A percentile compares a stretch with the other conserved stretches of the same genome.
Conservation (phyloP, 2,329 filamentous ascomycete species). For the Cladophialophora bantiana region DNA sequence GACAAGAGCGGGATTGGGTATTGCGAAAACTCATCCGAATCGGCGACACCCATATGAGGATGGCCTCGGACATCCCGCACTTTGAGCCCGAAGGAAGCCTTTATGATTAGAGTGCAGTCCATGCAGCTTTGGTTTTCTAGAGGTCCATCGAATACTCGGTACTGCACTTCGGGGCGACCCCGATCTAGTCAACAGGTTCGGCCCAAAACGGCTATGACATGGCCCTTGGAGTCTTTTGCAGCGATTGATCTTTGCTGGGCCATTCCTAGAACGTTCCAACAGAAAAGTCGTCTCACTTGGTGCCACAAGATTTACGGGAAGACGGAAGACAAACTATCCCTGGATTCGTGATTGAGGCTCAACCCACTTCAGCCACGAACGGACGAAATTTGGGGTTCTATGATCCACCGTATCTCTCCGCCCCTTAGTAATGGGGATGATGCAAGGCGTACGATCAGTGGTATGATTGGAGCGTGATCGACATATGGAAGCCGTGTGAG, state of each 20-base stretch:
- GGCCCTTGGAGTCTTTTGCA: neutral
- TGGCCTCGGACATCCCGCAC: slow-evolving; percentile 37
- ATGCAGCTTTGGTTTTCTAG: neutral
- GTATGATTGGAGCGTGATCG: neutral
- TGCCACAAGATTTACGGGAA: neutral
- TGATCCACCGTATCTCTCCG: slow-evolving; percentile 17
- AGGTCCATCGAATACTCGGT: neutral
- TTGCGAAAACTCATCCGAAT: slow-evolving; percentile 35
- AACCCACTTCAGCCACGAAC: neutral
- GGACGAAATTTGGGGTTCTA: slow-evolving; percentile 26
- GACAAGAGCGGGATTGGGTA: slow-evolving; percentile 37
- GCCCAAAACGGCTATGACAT: neutral
- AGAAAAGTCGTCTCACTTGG: neutral
- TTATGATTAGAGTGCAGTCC: neutral
- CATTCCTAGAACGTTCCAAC: neutral
- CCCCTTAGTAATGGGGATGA: slow-evolving; percentile 16
- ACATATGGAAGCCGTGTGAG: neutral
- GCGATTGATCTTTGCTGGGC: neutral
- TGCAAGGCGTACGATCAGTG: neutral
- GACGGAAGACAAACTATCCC: neutral
- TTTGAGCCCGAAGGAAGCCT: slow-evolving; percentile 6
- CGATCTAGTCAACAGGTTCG: neutral
- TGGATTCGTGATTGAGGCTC: neutral
- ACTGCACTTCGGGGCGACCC: neutral
- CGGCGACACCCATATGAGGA: slow-evolving; percentile 39